phyloP scores from a whole-genome alignment of 2,329 filamentous ascomycete species.

The Neofusicoccum sp. region DNA sequence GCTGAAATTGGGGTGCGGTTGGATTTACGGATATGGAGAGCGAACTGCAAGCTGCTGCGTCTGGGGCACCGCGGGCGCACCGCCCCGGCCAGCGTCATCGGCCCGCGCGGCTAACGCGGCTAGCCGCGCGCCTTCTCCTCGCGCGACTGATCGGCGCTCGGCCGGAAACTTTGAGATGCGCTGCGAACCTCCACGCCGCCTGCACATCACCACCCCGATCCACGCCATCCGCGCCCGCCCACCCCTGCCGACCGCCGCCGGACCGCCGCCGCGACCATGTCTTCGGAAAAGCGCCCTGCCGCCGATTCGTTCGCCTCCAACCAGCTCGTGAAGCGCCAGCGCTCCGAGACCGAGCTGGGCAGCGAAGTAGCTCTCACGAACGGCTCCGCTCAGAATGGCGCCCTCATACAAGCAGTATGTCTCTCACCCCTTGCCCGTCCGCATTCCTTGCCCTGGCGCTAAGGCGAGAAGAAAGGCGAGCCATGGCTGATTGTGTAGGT shows the following conservation, averaged over 20 bases:
- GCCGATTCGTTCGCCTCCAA: conserved; percentile 75
- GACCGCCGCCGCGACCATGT: conserved; percentile 58
- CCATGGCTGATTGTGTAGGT: conserved; percentile 54
- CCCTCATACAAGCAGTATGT: conserved; percentile 66
- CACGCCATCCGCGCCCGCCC: not conserved
- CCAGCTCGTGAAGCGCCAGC: conserved; percentile 87
- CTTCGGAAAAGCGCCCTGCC: conserved; percentile 88
- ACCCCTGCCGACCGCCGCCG: not conserved
- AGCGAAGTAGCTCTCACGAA: conserved; percentile 57
- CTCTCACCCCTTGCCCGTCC: not conserved
- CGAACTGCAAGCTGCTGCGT: too few relatives aligned
- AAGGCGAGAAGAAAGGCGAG: conserved; percentile 21
- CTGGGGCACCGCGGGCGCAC: not conserved
- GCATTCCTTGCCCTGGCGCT: conserved; percentile 23
- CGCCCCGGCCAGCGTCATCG: too few relatives aligned
- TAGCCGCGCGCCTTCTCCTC: not conserved
- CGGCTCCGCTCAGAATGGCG: conserved; percentile 57
- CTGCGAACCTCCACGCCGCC: not conserved
- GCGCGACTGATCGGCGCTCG: conserved; percentile 11
- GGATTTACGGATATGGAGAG: not conserved
- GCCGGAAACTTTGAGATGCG: conserved; percentile 17
- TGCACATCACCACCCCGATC: conserved; percentile 1
- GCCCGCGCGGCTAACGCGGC: too few relatives aligned
- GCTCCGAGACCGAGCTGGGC: conserved; percentile 59
- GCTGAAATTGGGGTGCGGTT: not conserved